These are phyloP conservation scores for Neopestalotiopsis rosae DNA, from an alignment of 2,329 filamentous ascomycete genomes.

Conservation along the genomic window DNA sequence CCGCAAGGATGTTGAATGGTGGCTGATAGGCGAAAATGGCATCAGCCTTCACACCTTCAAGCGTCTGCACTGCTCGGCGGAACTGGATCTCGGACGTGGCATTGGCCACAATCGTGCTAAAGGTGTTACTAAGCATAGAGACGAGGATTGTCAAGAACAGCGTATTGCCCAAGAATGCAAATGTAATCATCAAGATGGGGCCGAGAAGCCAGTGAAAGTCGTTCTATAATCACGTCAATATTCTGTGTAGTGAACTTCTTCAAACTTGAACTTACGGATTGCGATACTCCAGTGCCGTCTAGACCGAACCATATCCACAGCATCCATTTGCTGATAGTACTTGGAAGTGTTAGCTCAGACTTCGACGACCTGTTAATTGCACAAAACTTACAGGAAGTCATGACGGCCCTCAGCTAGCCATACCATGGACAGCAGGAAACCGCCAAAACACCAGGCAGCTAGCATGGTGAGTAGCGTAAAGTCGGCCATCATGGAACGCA, in stretches of 20 bases:
- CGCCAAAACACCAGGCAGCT: conserved; percentile 82
- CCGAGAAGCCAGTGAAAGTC: conserved; percentile 83
- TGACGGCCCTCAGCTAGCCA: conserved; percentile 76
- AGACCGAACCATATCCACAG: conserved; percentile 92
- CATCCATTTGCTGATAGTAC: conserved; percentile 87
- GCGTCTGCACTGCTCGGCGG: conserved; percentile 78
- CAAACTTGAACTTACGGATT: conserved; percentile 47
- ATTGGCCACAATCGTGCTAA: conserved; percentile 77
- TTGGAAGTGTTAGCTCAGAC: conserved; percentile 31
- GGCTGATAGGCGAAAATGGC: conserved; percentile 83
- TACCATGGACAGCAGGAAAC: conserved; percentile 78
- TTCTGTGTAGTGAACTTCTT: not conserved
- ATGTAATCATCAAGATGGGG: conserved; percentile 80
- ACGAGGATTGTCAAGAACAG: conserved; percentile 89
- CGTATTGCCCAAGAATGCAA: conserved; percentile 85
- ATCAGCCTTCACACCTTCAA: conserved; percentile 86
- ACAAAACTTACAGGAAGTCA: conserved; percentile 54
- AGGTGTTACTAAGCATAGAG: conserved; percentile 85
- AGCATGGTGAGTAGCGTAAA: conserved; percentile 79
- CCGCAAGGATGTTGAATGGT: conserved; percentile 81
- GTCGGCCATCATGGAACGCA: conserved; percentile 85
- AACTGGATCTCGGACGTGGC: conserved; percentile 85
- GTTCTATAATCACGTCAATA: conserved; percentile 36
- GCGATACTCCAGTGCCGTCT: conserved; percentile 70
- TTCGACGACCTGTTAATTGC: too few species aligned